These are phyloP conservation scores for Termitomyces sp. DNA, from an alignment of 768 basidiomycete genomes.

Conservation along the genomic window DNA sequence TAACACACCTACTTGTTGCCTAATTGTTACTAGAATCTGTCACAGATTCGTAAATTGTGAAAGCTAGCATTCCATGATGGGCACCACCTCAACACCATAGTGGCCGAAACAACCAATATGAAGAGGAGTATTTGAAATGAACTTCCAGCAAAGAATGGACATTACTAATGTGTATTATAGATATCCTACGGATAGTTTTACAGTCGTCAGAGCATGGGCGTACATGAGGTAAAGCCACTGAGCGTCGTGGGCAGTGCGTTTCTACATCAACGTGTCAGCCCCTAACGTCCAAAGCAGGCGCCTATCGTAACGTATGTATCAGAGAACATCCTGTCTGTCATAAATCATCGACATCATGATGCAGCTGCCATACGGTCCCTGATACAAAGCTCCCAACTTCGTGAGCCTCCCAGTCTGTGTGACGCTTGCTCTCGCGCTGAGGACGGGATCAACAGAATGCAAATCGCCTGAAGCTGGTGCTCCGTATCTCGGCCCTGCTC, in stretches of 20 bases:
- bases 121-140: not conserved
- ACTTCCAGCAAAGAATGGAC: not conserved
- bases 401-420: not conserved
- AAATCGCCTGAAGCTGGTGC: not conserved
- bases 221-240: not conserved
- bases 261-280: conserved; percentile 1
- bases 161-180: too few relatives aligned
- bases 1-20: not conserved
- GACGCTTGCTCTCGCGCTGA: not conserved
- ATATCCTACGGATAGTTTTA: not conserved
- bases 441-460: not conserved
- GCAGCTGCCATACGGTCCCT: not conserved
- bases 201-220: not conserved
- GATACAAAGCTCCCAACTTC: not conserved
- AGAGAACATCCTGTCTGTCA: not conserved
- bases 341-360: not conserved
- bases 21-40: not conserved
- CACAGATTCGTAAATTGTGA: not conserved
- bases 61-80: too few relatives aligned
- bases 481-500: not conserved
- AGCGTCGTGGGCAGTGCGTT: not conserved
- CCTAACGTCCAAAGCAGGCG: not conserved
- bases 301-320: not conserved
- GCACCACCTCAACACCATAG: not conserved
- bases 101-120: not conserved